These are phyloP conservation scores for Verticillium longisporum DNA, from an alignment of 2,329 filamentous ascomycete species.

Conservation along the genomic window DNA sequence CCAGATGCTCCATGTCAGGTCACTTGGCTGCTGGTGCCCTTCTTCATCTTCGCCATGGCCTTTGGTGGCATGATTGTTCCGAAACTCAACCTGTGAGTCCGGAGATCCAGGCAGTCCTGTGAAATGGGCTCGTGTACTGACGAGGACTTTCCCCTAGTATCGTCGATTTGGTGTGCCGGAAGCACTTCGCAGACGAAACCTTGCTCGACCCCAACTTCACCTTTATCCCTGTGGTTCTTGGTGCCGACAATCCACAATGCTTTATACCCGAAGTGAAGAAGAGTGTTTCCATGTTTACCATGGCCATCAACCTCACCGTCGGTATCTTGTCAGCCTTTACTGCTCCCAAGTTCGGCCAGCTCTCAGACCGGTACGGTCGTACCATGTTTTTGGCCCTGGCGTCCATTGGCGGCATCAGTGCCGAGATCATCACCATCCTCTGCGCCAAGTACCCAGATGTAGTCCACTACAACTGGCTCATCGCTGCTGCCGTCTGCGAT, in stretches of 20 bases:
- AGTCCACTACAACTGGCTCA: conserved; percentile 70
- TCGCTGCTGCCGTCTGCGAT: conserved; percentile 72
- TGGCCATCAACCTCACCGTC: conserved; percentile 66
- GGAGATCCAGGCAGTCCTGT: not conserved
- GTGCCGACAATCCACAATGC: conserved; percentile 71
- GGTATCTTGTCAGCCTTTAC: conserved; percentile 75
- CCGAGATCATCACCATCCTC: conserved; percentile 71
- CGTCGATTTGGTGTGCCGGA: conserved; percentile 72
- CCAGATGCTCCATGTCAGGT: conserved; percentile 59
- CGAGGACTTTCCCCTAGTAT: conserved; percentile 39
- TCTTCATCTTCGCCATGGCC: conserved; percentile 74
- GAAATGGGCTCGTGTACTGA: not conserved
- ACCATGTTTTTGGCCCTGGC: conserved; percentile 66
- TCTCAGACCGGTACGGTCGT: conserved; percentile 84
- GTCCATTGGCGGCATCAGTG: conserved; percentile 65
- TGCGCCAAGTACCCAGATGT: conserved; percentile 67
- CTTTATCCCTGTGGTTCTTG: conserved; percentile 58
- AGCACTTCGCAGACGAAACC: conserved; percentile 68
- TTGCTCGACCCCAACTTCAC: conserved; percentile 50
- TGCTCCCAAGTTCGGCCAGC: conserved; percentile 72
- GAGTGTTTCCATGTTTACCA: conserved; percentile 68
- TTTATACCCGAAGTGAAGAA: conserved; percentile 71
- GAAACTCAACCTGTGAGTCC: conserved; percentile 66
- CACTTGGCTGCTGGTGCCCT: conserved; percentile 76
- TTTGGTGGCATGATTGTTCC: conserved; percentile 83